Base-by-base conservation (phyloP, 306 rosid species). In the Rubus idaeus region DNA sequence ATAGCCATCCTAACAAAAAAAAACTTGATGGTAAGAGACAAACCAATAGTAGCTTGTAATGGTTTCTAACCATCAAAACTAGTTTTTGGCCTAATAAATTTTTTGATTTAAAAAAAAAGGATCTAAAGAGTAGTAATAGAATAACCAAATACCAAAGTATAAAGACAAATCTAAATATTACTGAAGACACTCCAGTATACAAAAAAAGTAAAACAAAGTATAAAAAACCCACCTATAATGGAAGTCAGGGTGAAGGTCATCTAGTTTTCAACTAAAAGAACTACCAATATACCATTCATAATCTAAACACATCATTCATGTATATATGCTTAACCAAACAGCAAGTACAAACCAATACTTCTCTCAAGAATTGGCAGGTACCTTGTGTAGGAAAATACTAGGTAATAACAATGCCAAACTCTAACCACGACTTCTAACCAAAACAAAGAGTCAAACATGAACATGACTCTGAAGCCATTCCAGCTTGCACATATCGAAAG, bases 381-480 rank as follows among this genome's bases (percentile, higher is more conserved):
- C 17, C 17, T 6, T 50, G 41, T 50, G 21, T 50, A 70, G 26
- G 8, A 55, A 5, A 70, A 14, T 20, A 41, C n/a, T 35, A 62
- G 42, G 23, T 30, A 20, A 53, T 39, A 56, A 52, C 37, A 39
- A 9, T 41, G 53, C 40, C 76, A 72, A 39, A 40, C 12, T 53
- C 51, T 6, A 12, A 9, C 26, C 57, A 72, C 53, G 76, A 72
- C 64, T 10, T 17, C 9, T 56, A 20, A 20, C 62, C 35, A 20
- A 21, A 56, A 56, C 26, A 23, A 20, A 20, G 62, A 20, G 13
- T 56, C 62, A 21, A 56, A 56, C 30, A 55, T 55, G 61, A 56
- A 56, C 30, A 55, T 55, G 61, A 55, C 61, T 55, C 61, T 55
- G 64, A 71, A 52, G 30, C 64, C n/a, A 53, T 45, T 47, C 12